A percentile compares a stretch with the other conserved stretches of the same genome.
These are phyloP conservation scores for Solanum habrochaites DNA, from an alignment of 257 asterid species.

Conservation along the genomic window DNA sequence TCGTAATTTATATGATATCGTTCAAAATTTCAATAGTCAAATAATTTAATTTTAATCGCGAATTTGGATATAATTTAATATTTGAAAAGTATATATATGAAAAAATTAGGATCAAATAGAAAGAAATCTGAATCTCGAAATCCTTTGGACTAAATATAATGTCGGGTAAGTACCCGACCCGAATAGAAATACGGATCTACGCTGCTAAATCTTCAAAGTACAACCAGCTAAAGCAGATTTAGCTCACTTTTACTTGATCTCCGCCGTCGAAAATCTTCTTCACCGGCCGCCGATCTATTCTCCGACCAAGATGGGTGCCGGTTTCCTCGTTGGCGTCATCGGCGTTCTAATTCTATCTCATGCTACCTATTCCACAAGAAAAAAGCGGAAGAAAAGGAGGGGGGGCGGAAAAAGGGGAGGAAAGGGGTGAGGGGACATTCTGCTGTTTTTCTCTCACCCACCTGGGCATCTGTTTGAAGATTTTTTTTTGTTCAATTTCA, in stretches of 20 bases:
- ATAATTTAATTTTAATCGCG: rapidly evolving
- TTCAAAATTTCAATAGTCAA: rapidly evolving
- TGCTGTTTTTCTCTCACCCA: too few relatives aligned
- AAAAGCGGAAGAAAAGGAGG: too few relatives aligned
- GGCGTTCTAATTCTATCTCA: slow-evolving; percentile 76
- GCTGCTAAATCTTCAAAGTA: neutral
- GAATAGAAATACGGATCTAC: neutral
- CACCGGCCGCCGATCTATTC: slow-evolving; percentile 17
- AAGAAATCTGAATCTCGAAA: neutral
- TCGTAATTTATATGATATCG: too few relatives aligned
- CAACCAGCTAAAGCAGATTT: neutral
- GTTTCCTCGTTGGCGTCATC: slow-evolving; percentile 62
- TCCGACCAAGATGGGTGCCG: slow-evolving; percentile 39
- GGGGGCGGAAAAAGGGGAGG: too few relatives aligned
- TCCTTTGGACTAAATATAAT: neutral
- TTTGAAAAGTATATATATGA: too few relatives aligned
- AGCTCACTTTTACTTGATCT: neutral
- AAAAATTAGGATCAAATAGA: too few relatives aligned
- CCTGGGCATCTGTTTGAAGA: neutral
- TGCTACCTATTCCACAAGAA: slow-evolving; percentile 56
- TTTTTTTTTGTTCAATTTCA: slow-evolving; percentile 16
- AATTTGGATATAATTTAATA: too few relatives aligned
- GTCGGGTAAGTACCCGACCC: neutral
- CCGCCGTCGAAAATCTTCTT: neutral
- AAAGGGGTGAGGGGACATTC: too few relatives aligned